Conservation (phyloP, 352 stramenopile species). For the Pythium diclinum region DNA sequence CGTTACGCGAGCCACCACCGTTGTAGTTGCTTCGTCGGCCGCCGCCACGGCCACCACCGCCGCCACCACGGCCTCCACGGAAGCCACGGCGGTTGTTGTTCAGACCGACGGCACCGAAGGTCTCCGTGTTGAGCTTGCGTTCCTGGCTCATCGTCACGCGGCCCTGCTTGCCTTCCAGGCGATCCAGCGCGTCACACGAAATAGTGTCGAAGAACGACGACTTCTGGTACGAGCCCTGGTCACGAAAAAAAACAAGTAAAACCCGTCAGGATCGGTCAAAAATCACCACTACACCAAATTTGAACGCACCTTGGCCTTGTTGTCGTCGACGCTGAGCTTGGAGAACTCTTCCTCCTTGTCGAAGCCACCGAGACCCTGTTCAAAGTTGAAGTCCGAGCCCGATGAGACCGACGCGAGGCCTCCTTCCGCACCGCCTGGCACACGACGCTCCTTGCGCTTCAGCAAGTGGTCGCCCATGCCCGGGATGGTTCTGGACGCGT, state of each 20-base stretch:
- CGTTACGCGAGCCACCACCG: slow-evolving; percentile 18
- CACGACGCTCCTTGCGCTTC: slow-evolving; percentile 73
- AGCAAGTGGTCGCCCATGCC: slow-evolving; percentile 82
- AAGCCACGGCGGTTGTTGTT: slow-evolving; percentile 77
- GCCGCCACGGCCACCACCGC: slow-evolving; percentile 29
- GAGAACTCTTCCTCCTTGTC: slow-evolving; percentile 80
- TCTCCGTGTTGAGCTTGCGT: slow-evolving; percentile 88
- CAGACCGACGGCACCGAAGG: slow-evolving; percentile 81
- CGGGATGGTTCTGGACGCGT: slow-evolving; percentile 54
- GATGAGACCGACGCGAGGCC: slow-evolving; percentile 26
- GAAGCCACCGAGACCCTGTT: slow-evolving; percentile 56
- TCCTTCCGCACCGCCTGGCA: slow-evolving; percentile 29
- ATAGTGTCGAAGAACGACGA: slow-evolving; percentile 90
- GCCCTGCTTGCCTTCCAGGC: slow-evolving; percentile 63
- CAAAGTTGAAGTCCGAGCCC: slow-evolving; percentile 71
- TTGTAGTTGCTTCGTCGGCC: slow-evolving; percentile 35
- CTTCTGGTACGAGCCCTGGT: slow-evolving; percentile 79
- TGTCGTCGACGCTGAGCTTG: slow-evolving; percentile 55
- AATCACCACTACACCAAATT: background rate
- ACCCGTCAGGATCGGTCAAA: background rate
- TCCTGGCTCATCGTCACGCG: slow-evolving; percentile 73
- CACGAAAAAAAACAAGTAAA: background rate
- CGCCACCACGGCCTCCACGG: slow-evolving; percentile 50
- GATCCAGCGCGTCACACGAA: slow-evolving; percentile 84
- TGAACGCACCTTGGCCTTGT: slow-evolving; percentile 29